These are phyloP conservation scores for Pythium chondricola DNA, from an alignment of 352 stramenopile genomes.

Conservation along the genomic window DNA sequence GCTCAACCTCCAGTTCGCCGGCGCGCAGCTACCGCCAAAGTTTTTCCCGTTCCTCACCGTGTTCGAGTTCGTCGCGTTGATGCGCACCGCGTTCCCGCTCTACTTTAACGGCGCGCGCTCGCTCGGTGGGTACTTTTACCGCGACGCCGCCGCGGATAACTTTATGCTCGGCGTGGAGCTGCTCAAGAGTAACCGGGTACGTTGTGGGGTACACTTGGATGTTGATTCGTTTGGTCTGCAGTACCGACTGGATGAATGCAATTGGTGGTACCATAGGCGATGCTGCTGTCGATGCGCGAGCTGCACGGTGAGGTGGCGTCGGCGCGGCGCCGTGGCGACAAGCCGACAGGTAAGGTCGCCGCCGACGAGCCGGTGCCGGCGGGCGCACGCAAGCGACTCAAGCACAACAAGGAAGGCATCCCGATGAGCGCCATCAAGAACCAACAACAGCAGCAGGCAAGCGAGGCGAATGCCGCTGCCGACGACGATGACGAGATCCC, in stretches of 20 bases:
- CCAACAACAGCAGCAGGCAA: constrained; percentile 3
- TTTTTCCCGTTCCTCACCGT: constrained; percentile 85
- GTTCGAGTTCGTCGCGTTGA: constrained; percentile 88
- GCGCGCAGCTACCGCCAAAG: constrained; percentile 36
- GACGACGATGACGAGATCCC: constrained; percentile 38
- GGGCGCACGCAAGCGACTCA: constrained; percentile 52
- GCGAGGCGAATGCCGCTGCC: constrained; percentile 19
- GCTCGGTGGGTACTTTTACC: constrained; percentile 90
- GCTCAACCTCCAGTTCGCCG: constrained; percentile 86
- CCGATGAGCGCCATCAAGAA: constrained; percentile 5
- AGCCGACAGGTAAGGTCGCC: constrained; percentile 21
- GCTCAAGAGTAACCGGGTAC: constrained; percentile 75
- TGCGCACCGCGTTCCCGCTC: constrained; percentile 92
- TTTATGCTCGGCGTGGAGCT: constrained; percentile 67
- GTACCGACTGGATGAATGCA: too few relatives aligned
- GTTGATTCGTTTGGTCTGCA: too few relatives aligned
- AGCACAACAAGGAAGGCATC: constrained; percentile 51
- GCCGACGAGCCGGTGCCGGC: constrained; percentile 48
- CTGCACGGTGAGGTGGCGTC: constrained; percentile 74
- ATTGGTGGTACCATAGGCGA: too few relatives aligned
- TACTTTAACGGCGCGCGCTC: constrained; percentile 96
- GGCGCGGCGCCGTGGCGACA: constrained; percentile 32
- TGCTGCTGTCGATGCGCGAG: constrained; percentile 72
- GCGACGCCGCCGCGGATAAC: constrained; percentile 62
- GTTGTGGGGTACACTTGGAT: neutral